Evolutionary conservation across 2,329 filamentous ascomycete genomes (phyloP), one percentile per base, ranked within the genome.

Genomic region (Didymella keratinophila): DNA sequence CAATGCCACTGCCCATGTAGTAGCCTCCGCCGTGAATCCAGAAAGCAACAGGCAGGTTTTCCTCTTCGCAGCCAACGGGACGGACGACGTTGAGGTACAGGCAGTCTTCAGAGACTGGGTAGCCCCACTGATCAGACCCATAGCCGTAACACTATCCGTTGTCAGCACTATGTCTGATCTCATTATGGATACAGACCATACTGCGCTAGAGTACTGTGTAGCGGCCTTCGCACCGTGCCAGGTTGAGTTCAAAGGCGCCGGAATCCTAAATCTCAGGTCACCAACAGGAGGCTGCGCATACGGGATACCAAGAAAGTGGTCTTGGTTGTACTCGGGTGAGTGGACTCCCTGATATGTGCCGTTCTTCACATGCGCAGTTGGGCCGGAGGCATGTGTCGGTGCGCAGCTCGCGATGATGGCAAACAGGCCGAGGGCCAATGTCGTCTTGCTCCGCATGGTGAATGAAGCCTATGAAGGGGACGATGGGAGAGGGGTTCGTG

Each of bases 21-120:
- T 83, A 80, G 0, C 81, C 83, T 9, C 84, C 83, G 0, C 84
- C 84, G 56, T 86, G 83, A 6, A 86, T 80, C 68, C 83, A 85
- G 12, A 83, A 78, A n/a, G 84, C 75, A 0, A 86, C 83, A 0
- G 84, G 84, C 2, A 86, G 73, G 3, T 76, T 76, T n/a, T 73
- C 70, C 1, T 68, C 49, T 18, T 70, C 64, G 20, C 56, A 60
- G 25, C 71, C 70, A 25, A 68, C 53, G 12, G 84, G 83, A 0
- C 81, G 76, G 0, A 82, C 76, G 36, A 86, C 78, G 53, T 84
- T 85, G 25, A 86, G 68, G 52, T 83, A 84, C 20, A 87, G 69
- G 52, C 73, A 76, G 56, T 76, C 73, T 46, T 76, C 73, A 1
- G 69, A 90, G 87, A 74, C 84, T 84, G 71, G 81, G 84, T 66